These are phyloP conservation scores for Eutrema heterophyllum DNA, from an alignment of 345 rosid genomes.

Conservation along the genomic window DNA sequence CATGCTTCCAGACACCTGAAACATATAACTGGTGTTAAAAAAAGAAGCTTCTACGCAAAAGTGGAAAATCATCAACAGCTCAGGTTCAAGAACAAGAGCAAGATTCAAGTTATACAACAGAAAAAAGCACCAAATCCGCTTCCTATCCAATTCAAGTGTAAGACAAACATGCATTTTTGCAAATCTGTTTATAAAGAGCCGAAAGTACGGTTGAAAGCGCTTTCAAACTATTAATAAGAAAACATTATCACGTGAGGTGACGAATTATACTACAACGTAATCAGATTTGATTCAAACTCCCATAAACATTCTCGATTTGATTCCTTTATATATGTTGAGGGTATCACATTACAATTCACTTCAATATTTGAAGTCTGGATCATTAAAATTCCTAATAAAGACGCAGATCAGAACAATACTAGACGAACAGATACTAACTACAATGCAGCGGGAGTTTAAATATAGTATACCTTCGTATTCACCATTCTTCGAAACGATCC, in stretches of 20 bases:
- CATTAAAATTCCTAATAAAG: neutral
- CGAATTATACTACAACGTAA: neutral
- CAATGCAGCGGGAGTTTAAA: neutral
- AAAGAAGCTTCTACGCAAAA: constrained; percentile 14
- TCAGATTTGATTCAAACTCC: neutral
- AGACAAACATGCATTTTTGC: neutral
- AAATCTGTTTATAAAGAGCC: neutral
- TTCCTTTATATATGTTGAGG: neutral
- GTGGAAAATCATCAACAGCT: neutral
- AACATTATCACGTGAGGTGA: neutral
- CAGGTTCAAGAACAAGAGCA: neutral
- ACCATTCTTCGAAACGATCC: constrained; percentile 63
- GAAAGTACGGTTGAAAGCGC: neutral
- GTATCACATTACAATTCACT: neutral
- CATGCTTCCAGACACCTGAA: constrained; percentile 74
- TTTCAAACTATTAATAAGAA: neutral
- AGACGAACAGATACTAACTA: neutral
- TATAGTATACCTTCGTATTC: constrained; percentile 51
- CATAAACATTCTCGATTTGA: neutral
- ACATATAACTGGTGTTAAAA: constrained; percentile 6
- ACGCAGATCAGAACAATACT: neutral
- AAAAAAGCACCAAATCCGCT: neutral
- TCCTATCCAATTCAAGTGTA: neutral
- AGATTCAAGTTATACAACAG: neutral
- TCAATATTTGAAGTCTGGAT: neutral